Evolutionary conservation across 306 rosid species (phyloP), one percentile per base, ranked within the genome.

Genomic region (Bauhinia variegata): DNA sequence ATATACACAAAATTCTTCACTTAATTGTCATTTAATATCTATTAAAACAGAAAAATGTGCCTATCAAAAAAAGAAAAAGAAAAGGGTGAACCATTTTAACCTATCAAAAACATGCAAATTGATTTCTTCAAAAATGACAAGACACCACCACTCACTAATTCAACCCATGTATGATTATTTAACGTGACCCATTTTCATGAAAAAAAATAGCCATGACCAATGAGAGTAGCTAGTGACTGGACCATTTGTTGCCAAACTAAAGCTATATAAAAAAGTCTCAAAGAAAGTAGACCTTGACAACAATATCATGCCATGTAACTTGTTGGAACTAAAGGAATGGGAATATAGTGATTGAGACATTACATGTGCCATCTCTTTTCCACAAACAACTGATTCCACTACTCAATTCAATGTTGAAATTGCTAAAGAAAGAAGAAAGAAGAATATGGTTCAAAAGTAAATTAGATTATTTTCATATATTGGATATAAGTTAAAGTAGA

Each of bases 331-430:
- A 14, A 49, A 2, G 28, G 7, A 15, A 47, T 17, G 28, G 14
- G 19, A 66, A 52, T 41, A 41, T 4, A 51, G 38, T 46, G 55
- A 52, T 33, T 15, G 54, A 60, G 68, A 71, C 68, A 51, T 41
- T 41, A n/a, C 52, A 13, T 47, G 52, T 47, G 19, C 17, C 9
- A 31, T 42, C 2, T 54, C 42, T 46, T 54, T 54, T 46, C 5
- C 9, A 30, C 17, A 4, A 23, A 23, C 63, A 53, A 34, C 7
- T 34, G 7, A 7, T 34, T n/a, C n/a, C n/a, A n/a, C n/a, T n/a
- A n/a, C n/a, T n/a, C n/a, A n/a, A n/a, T n/a, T n/a, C n/a, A n/a
- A n/a, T n/a, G n/a, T n/a, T n/a, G n/a, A n/a, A n/a, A n/a, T n/a
- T n/a, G n/a, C n/a, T n/a, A n/a, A n/a, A n/a, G n/a, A n/a, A n/a